phyloP scores from a whole-genome alignment of 225 moss, liverwort and hornwort genomes.

The Straminergon stramineum region DNA sequence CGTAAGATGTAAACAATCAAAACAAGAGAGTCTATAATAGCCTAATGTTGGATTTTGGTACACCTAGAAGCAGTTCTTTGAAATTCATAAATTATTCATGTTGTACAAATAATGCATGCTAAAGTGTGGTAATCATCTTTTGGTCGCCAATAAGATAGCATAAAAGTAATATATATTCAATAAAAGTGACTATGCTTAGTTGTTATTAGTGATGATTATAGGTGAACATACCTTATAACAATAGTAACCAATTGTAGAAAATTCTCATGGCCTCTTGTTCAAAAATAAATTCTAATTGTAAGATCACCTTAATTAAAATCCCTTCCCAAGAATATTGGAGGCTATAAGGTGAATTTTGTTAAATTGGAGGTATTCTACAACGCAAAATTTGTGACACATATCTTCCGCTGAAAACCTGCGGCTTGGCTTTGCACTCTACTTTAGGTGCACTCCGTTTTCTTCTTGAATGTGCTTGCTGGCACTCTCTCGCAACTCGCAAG shows the following conservation, averaged over 20 bases:
- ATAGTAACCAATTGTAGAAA: background rate
- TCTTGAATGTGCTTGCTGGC: background rate
- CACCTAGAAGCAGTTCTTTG: background rate
- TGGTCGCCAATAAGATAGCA: background rate
- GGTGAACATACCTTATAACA: background rate
- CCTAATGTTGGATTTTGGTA: background rate
- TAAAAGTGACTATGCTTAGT: no score
- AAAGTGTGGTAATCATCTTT: background rate
- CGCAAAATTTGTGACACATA: background rate
- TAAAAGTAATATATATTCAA: background rate
- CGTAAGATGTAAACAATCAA: background rate
- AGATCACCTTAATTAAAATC: background rate
- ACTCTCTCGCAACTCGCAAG: no score
- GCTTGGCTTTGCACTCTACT: no score
- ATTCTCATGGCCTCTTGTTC: fast-evolving
- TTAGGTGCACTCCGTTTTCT: background rate
- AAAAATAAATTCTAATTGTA: background rate
- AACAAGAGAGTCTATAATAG: background rate
- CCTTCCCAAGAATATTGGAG: background rate
- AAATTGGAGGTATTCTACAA: fast-evolving
- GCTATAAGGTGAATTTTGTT: background rate
- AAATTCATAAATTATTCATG: background rate
- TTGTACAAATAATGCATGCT: background rate
- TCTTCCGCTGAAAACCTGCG: background rate
- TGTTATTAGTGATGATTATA: no score